Base-by-base conservation (phyloP, 139 green algal species). In the Zygnema circumcarinatum region DNA sequence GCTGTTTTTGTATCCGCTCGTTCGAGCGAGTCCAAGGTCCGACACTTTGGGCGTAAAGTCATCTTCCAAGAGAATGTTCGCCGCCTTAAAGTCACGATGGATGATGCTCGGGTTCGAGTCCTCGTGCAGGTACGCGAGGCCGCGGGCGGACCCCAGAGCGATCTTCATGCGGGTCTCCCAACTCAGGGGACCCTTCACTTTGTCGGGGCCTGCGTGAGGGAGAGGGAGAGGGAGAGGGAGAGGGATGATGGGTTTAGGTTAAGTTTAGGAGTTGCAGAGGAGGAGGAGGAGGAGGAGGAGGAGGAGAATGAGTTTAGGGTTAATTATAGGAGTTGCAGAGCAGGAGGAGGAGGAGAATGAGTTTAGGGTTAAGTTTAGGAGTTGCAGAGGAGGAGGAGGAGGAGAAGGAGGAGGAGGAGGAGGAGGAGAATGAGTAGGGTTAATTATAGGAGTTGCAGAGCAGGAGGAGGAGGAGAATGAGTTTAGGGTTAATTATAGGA, bases 111-210 rank as follows among this genome's bases (percentile, higher is more conserved):
- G 83, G 29, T 89, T 2, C 3, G 75, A 89, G 7, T 89, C 83
- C 42, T 89, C 83, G 47, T 89, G 83, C 29, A 89, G 76, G 36
- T 89, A 89, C 1, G 74, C 74, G 29, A 89, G 73, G 1, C 83
- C 75, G 2, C 83, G 69, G 29, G 83, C 83, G 1, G 83, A 47
- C 22, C 83, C 83, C 2, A 89, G 39, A n/a, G 83, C 83, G 81
- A 89, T 89, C 32, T 86, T 89, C 83, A 89, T 89, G 39, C 83
- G 74, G 31, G 38, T 75, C 7, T 52, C 29, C 83, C 83, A 89
- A 40, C 74, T 76, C 69, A 89, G 83, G 32, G 38, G 40, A 21
- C 2, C 11, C 32, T 83, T 53, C 11, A 42, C 75, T 47, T 22
- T 7, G 32, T 74, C 52, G 16, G 16, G 7, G 36, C 75, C 75